A percentile compares a stretch with the other conserved stretches of the same genome.
Evolutionary conservation across 441 rosid genomes (phyloP).

Genomic region (Adansonia rubrostipa): DNA sequence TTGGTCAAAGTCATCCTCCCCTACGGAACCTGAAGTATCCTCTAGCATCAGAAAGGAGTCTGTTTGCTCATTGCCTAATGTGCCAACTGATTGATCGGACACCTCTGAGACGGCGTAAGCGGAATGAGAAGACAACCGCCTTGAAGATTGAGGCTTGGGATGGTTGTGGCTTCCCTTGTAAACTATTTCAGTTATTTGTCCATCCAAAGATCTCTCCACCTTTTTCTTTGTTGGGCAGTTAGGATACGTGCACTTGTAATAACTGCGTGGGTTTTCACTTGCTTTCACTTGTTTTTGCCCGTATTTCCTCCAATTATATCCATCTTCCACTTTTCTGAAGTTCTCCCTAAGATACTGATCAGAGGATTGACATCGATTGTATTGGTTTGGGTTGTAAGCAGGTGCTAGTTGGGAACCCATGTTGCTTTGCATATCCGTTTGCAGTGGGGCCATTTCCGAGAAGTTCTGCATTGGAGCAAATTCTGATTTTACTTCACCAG

Average conservation of each 20-base stretch:
- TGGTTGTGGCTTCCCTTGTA: conserved; percentile 76
- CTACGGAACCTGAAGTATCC: conserved; percentile 66
- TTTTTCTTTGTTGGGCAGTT: conserved; percentile 71
- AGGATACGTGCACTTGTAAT: conserved; percentile 68
- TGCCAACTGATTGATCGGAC: conserved; percentile 38
- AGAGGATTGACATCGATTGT: not conserved
- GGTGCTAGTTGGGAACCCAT: conserved; percentile 25
- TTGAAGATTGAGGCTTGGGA: conserved; percentile 61
- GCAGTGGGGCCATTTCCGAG: conserved; percentile 37
- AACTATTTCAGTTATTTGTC: conserved; percentile 74
- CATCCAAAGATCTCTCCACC: conserved; percentile 69
- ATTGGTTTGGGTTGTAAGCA: conserved; percentile 23
- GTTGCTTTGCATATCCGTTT: conserved; percentile 26
- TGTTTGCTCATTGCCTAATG: conserved; percentile 35
- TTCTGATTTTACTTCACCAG: conserved; percentile 43
- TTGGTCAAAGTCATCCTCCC: conserved; percentile 72
- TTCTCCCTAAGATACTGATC: conserved; percentile 9
- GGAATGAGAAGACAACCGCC: conserved; percentile 56
- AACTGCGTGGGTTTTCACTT: conserved; percentile 73
- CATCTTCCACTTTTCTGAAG: conserved; percentile 61
- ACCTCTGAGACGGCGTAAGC: conserved; percentile 22
- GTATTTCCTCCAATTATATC: conserved; percentile 78
- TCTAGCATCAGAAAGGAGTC: conserved; percentile 59
- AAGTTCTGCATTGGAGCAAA: conserved; percentile 36
- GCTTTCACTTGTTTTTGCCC: conserved; percentile 82